Evolutionary conservation across 768 basidiomycete species (phyloP), one percentile per base, ranked within the genome.

Genomic region (Rhizopogon salebrosus): DNA sequence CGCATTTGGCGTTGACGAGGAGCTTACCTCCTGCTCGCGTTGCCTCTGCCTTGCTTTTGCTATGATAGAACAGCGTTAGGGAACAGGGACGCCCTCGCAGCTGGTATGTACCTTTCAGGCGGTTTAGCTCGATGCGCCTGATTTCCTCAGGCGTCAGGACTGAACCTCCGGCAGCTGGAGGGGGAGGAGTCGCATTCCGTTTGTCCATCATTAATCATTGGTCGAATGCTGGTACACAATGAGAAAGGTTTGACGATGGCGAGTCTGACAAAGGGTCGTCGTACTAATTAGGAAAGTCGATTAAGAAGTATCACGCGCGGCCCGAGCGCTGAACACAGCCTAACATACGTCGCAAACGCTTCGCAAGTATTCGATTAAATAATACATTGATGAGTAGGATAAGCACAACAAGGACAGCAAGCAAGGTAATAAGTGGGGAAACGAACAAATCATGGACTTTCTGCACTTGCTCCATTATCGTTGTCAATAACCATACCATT

Each of bases 31-130:
- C 49, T 80, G 74, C 61, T 90, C 88, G 50, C 74, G 76, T 61
- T 83, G 79, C 42, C 86, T 79, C 64, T 90, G 86, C 35, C 73
- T 80, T 26, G 83, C 85, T 68, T 93, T 93, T 3, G 91, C 90
- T 89, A 57, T 1, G 49, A 14, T 50, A 52, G 29, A 8, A 48
- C 13, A 40, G 20, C 45, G 22, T 49, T 36, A 20, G 34, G 10
- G 35, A 13, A 34, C 22, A 0, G 31, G 3, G 24, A 10, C 41
- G 31, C 10, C 42, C 31, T 31, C 24, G 31, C 31, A 26, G n/a
- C 60, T 48, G 6, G 23, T 20, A 13, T 41, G 35, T 48, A 87
- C 89, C 89, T 80, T 79, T 84, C 22, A 92, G 70, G 49, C 90
- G 80, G 60, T 92, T 91, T 39, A 92, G 75, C 64, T 93, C 89